Percentiles rank a stretch among this genome's conserved stretches.
Evolutionary conservation across 805 yeast species (phyloP).

Genomic region (Diddensiella transvaalensis): DNA sequence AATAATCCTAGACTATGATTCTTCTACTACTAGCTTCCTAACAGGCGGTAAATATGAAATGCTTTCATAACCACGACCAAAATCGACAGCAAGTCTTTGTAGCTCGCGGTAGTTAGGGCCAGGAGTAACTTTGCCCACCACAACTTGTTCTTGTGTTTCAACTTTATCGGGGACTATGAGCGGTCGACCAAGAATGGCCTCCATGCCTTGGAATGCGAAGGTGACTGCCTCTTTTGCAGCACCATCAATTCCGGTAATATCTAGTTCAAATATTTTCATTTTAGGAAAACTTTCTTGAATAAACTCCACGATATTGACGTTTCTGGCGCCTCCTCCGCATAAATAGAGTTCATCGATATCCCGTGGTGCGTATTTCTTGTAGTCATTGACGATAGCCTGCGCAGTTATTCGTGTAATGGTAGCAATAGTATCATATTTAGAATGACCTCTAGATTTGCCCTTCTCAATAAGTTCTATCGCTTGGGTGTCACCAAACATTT

Average conservation of each 20-base stretch:
- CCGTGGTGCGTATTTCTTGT: slow-evolving; percentile 19
- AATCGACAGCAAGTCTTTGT: slow-evolving; percentile 21
- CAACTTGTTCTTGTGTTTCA: slow-evolving; percentile 23
- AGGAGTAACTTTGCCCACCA: slow-evolving; percentile 30
- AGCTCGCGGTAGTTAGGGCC: slow-evolving; percentile 27
- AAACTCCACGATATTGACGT: slow-evolving; percentile 24
- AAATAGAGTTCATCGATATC: slow-evolving; percentile 27
- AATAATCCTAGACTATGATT: neutral
- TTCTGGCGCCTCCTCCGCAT: slow-evolving; percentile 32
- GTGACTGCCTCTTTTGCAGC: slow-evolving; percentile 30
- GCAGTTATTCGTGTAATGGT: slow-evolving; percentile 31
- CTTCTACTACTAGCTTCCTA: slow-evolving; percentile 15
- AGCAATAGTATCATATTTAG: slow-evolving; percentile 26
- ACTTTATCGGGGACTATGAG: slow-evolving; percentile 26
- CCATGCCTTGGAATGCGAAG: slow-evolving; percentile 30
- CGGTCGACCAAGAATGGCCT: slow-evolving; percentile 27
- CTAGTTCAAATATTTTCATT: slow-evolving; percentile 20
- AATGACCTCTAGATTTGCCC: slow-evolving; percentile 19
- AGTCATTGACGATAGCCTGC: slow-evolving; percentile 26
- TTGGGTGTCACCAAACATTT: slow-evolving; percentile 28
- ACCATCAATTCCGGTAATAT: slow-evolving; percentile 19
- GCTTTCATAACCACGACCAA: slow-evolving; percentile 10
- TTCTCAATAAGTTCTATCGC: slow-evolving; percentile 20
- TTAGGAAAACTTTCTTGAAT: slow-evolving; percentile 23
- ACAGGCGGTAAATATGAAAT: slow-evolving; percentile 18